These are phyloP conservation scores for Hawksworthiomyces lignivorus DNA, from an alignment of 2,329 filamentous ascomycete species.

Conservation along the genomic window DNA sequence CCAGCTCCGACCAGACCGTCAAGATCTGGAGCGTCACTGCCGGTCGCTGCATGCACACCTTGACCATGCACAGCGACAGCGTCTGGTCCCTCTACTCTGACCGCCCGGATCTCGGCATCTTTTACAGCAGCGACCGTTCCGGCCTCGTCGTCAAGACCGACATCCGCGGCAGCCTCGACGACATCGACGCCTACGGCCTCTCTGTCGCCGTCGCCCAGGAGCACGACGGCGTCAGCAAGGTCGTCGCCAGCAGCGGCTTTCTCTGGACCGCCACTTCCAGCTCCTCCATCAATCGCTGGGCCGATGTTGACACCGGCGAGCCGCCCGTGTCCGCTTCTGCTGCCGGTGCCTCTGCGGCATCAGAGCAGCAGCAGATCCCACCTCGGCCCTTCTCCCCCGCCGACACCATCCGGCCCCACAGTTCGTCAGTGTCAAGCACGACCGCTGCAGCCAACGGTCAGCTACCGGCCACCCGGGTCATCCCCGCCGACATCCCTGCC, in stretches of 20 bases:
- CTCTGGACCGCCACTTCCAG: constrained; percentile 87
- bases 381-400: constrained; percentile 7
- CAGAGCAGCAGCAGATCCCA: not conserved
- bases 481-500: constrained; percentile 62
- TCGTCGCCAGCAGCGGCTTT: constrained; percentile 62
- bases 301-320: constrained; percentile 70
- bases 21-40: constrained; percentile 97
- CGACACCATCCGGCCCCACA: constrained; percentile 12
- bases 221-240: constrained; percentile 68
- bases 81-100: constrained; percentile 94
- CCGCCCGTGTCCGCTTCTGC: no score
- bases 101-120: constrained; percentile 75
- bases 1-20: constrained; percentile 91
- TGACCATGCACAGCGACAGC: constrained; percentile 98
- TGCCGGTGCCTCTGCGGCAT: no score
- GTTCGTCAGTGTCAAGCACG: constrained; percentile 26
- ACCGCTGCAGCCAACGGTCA: constrained; percentile 23
- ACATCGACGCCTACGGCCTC: constrained; percentile 64
- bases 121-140: constrained; percentile 90
- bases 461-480: constrained; percentile 13
- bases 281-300: constrained; percentile 89
- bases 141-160: constrained; percentile 96
- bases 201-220: constrained; percentile 90
- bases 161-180: constrained; percentile 61
- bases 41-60: constrained; percentile 91